Evolutionary conservation across 2,329 filamentous ascomycete genomes (phyloP).

Genomic region (Alternaria infectoria): DNA sequence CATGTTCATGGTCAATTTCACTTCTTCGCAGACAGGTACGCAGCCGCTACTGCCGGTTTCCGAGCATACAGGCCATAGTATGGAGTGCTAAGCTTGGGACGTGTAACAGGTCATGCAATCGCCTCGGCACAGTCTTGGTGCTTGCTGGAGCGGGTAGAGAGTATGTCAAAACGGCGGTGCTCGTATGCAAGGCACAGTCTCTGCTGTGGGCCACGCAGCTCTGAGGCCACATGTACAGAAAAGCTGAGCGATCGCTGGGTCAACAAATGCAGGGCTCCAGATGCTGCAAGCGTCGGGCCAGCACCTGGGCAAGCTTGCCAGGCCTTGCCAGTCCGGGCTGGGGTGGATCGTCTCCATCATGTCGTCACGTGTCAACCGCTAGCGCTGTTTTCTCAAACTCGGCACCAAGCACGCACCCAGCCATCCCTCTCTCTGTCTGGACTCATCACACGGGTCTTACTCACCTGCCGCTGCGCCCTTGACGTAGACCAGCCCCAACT

Average conservation of each 20-base stretch:
- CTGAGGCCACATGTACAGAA: neutral
- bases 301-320: neutral
- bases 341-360: neutral
- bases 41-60: neutral
- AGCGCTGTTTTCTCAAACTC: slow-evolving; percentile 20
- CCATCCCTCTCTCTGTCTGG: slow-evolving; percentile 6
- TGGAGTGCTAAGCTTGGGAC: neutral
- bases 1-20: neutral
- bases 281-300: neutral
- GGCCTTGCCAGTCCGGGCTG: neutral
- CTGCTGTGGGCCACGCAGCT: neutral
- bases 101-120: neutral
- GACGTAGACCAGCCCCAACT: slow-evolving; percentile 27
- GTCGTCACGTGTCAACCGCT: slow-evolving; percentile 21
- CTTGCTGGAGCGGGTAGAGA: neutral
- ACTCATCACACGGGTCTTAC: slow-evolving; percentile 17
- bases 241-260: neutral
- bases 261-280: neutral
- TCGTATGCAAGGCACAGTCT: slow-evolving; percentile 3
- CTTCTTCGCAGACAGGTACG: neutral
- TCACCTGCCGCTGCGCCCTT: slow-evolving; percentile 27
- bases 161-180: neutral
- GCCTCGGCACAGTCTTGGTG: slow-evolving; percentile 5
- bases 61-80: neutral
- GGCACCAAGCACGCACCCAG: slow-evolving; percentile 11